Base-by-base conservation (phyloP, 441 rosid genomes). In the Pelargonium myrrhifolium region DNA sequence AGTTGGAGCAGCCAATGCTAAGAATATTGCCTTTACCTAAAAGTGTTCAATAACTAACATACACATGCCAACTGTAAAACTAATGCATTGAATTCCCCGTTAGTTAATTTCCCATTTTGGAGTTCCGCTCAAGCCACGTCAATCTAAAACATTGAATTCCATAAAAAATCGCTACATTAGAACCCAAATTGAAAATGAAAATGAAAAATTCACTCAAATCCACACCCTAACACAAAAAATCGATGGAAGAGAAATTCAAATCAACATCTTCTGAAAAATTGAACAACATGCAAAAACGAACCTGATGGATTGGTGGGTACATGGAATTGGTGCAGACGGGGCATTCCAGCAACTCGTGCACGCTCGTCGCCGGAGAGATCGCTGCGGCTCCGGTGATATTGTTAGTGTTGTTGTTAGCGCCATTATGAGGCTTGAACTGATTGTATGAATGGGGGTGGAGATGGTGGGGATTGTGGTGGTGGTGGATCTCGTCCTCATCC, bases 401-500 rank as follows among this genome's bases (percentile, higher is more conserved):
- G 76, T 68, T 72, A 63, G 63, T 75, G 53, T 71, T 75, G 67
- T 62, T 80, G 68, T 9, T 76, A 60, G 4, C 74, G 60, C 56
- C 65, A 64, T 67, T 74, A 66, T 71, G 81, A 59, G 86, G 72
- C 77, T 85, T 85, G 71, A 81, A 81, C 40, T 80, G 89, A 71
- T 76, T n/a, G n/a, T 47, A 47, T 4, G 55, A 47, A 47, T 47
- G 55, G 17, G 55, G 81, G 58, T 74, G 84, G 37, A 43, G 78
- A 43, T 43, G 81, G 58, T 74, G 84, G 37, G 37, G 78, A 43
- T 43, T 43, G n/a, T n/a, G n/a, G 3, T 43, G 84, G 66, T 76
- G 87, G 64, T 78, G 82, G 84, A 83, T 86, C 90, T 85, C 96
- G 62, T 84, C 85, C 59, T 85, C 84, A 14, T 84, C 85, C 28